Conservation (phyloP, 495 filamentous ascomycete genomes). For the Neurospora tetrasperma region DNA sequence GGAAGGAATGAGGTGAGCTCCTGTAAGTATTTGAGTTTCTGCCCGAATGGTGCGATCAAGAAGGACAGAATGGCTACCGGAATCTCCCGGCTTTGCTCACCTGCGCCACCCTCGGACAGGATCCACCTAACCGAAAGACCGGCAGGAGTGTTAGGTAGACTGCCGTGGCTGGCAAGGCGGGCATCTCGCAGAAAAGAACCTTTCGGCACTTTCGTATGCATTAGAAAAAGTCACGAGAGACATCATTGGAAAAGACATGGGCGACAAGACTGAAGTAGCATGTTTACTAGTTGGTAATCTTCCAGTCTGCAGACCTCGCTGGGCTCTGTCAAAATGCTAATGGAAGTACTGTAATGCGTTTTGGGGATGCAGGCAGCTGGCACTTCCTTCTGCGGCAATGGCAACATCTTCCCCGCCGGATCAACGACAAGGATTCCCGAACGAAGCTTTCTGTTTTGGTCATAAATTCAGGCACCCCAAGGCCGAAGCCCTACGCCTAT, state of each 20-base stretch:
- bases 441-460: neutral
- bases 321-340: neutral
- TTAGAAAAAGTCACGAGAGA: neutral
- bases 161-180: neutral
- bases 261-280: no score
- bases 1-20: neutral
- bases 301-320: neutral
- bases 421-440: neutral
- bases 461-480: neutral
- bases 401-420: neutral
- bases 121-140: neutral
- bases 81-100: neutral
- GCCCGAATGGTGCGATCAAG: neutral
- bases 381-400: neutral
- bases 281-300: neutral
- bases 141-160: neutral
- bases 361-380: neutral
- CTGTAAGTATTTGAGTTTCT: neutral
- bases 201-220: neutral
- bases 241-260: neutral
- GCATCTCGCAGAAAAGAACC: neutral
- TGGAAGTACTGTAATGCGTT: neutral
- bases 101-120: neutral
- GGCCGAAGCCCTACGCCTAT: neutral
- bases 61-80: neutral